Conservation (phyloP, 495 filamentous ascomycete genomes). For the Lophiostoma macrostomum region DNA sequence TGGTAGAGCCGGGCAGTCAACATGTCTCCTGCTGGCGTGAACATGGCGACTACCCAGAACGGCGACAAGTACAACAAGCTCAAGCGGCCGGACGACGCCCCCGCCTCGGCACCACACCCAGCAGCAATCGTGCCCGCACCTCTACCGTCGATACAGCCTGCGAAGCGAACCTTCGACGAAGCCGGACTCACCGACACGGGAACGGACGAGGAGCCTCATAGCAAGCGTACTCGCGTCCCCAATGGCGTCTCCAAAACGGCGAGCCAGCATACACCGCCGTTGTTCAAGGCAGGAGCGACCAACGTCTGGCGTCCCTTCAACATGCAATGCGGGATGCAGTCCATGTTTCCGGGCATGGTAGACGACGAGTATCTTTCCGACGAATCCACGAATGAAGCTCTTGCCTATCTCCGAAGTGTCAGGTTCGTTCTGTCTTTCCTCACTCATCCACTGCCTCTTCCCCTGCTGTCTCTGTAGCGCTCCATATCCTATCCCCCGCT, state of each 20-base stretch:
- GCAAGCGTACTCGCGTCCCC: too few relatives aligned
- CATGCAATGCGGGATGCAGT: conserved; percentile 2
- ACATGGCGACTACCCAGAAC: conserved; percentile 22
- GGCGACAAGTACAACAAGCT: conserved; percentile 33
- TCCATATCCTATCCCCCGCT: too few relatives aligned
- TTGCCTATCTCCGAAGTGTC: conserved; percentile 34
- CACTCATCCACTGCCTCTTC: not conserved
- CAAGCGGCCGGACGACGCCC: conserved; percentile 19
- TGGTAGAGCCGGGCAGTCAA: not conserved
- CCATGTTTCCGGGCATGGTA: conserved; percentile 2
- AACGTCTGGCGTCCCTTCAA: not conserved
- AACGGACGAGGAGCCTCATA: too few relatives aligned
- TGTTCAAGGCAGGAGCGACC: not conserved
- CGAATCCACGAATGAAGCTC: conserved; percentile 12
- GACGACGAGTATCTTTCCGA: conserved; percentile 16
- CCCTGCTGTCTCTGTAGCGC: too few relatives aligned
- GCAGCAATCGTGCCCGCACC: not conserved
- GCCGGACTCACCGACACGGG: too few relatives aligned
- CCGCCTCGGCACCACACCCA: not conserved
- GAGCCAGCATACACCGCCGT: not conserved
- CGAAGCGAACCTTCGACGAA: conserved; percentile 5
- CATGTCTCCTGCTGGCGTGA: conserved; percentile 16
- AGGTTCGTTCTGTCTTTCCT: conserved; percentile 22
- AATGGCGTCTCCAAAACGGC: not conserved
- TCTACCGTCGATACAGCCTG: not conserved